Conservation (phyloP, 2,329 filamentous ascomycete genomes). For the Aspergillus ustus region DNA sequence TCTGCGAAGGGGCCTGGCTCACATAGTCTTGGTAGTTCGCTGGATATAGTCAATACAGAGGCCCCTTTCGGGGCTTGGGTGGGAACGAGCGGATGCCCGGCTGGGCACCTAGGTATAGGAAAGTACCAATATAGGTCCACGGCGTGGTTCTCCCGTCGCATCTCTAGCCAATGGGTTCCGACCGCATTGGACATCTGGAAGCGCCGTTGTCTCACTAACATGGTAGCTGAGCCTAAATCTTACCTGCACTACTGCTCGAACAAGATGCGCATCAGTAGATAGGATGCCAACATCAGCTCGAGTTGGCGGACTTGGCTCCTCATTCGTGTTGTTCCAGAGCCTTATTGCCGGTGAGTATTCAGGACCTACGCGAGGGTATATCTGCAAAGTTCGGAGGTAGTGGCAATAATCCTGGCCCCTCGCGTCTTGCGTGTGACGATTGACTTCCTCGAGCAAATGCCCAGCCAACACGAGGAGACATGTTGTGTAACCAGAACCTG, state of each 20-base stretch:
- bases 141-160: background rate
- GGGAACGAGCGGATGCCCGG: background rate
- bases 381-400: background rate
- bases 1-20: constrained; percentile 3
- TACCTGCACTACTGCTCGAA: background rate
- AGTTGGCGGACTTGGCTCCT: background rate
- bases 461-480: constrained; percentile 14
- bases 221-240: constrained; percentile 5
- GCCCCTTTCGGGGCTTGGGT: background rate
- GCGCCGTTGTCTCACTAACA: background rate
- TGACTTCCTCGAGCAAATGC: constrained; percentile 10
- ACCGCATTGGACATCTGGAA: background rate
- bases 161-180: background rate
- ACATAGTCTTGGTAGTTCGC: background rate
- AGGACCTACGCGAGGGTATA: background rate
- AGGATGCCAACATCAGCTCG: background rate
- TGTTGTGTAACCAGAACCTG: constrained; percentile 5
- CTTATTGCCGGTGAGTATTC: background rate
- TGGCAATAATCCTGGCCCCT: constrained; percentile 13
- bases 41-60: background rate
- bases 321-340: constrained; percentile 7
- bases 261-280: background rate
- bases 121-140: background rate
- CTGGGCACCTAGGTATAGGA: background rate
- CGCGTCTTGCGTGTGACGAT: constrained; percentile 9